Evolutionary conservation across 2,329 filamentous ascomycete genomes (phyloP).

Genomic region (Aspergillus caelatus): DNA sequence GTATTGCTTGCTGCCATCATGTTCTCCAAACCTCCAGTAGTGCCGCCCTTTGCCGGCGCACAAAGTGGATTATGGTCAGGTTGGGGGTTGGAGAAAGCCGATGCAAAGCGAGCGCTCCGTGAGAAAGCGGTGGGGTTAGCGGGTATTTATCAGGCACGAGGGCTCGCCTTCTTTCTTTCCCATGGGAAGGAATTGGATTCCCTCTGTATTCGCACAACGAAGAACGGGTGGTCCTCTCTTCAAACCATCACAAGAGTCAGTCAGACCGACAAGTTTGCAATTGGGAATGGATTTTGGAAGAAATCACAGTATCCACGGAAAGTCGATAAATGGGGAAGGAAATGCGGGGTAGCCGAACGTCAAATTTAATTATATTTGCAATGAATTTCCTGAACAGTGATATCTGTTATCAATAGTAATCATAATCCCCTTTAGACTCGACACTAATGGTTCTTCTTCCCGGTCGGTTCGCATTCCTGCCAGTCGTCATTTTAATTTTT

Average conservation of each 20-base stretch:
- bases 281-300: neutral
- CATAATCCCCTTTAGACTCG: conserved; percentile 15
- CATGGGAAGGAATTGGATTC: neutral
- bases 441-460: neutral
- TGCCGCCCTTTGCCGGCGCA: conserved; percentile 21
- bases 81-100: conserved; percentile 33
- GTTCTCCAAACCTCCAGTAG: conserved; percentile 9
- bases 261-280: neutral
- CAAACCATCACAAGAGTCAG: neutral
- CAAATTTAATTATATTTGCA: conserved; percentile 3
- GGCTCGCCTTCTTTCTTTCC: neutral
- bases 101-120: conserved; percentile 44
- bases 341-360: conserved; percentile 33
- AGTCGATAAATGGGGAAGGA: conserved; percentile 6
- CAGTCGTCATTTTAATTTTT: neutral
- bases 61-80: conserved; percentile 21
- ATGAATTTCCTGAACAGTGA: conserved; percentile 1
- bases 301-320: conserved; percentile 1
- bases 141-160: conserved; percentile 22
- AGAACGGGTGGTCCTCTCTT: neutral
- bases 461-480: neutral
- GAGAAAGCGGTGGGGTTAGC: conserved; percentile 37
- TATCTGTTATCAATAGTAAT: conserved; percentile 24
- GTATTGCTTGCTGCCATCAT: conserved; percentile 23
- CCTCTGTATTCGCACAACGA: neutral